Conservation (phyloP, 805 yeast genomes). For the Nakazawaea peltata region DNA sequence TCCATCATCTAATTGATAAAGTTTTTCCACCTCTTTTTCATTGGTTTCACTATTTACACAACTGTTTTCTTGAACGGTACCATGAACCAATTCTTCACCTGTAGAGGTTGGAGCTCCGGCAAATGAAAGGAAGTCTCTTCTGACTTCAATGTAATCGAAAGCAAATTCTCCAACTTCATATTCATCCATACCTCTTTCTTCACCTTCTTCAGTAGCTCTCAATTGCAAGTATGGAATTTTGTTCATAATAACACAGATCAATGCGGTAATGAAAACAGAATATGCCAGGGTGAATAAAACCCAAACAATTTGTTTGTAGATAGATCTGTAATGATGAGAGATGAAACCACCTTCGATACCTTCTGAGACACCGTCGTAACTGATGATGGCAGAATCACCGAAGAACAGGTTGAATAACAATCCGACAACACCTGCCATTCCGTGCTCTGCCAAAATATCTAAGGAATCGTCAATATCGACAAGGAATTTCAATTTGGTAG, state of each 20-base stretch:
- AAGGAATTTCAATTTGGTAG: slow-evolving; percentile 80
- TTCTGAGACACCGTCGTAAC: slow-evolving; percentile 79
- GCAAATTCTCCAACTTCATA: slow-evolving; percentile 98
- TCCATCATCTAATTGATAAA: slow-evolving; percentile 3
- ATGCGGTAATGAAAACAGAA: slow-evolving; percentile 64
- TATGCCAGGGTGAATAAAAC: slow-evolving; percentile 70
- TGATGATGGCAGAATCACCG: slow-evolving; percentile 82
- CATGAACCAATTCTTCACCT: slow-evolving; percentile 1
- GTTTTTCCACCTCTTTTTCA: slow-evolving; percentile 6
- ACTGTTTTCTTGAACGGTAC: slow-evolving; percentile 5
- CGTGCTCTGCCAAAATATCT: slow-evolving; percentile 98
- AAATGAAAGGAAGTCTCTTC: slow-evolving; percentile 77
- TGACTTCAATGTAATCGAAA: slow-evolving; percentile 94
- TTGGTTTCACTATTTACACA: slow-evolving; percentile 6
- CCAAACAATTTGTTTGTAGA: slow-evolving; percentile 85
- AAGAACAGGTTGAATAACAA: slow-evolving; percentile 82
- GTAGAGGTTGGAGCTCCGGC: not conserved
- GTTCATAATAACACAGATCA: slow-evolving; percentile 68
- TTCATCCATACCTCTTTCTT: slow-evolving; percentile 86
- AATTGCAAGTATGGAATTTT: slow-evolving; percentile 75
- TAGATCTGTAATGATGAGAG: slow-evolving; percentile 81
- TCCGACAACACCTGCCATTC: slow-evolving; percentile 90
- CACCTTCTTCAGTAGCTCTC: slow-evolving; percentile 79
- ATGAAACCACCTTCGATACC: slow-evolving; percentile 86
- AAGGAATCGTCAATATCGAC: slow-evolving; percentile 83